Evolutionary conservation across 257 asterid genomes (phyloP), one percentile per base, ranked within the genome.

Genomic region (Craterostigma plantagineum): DNA sequence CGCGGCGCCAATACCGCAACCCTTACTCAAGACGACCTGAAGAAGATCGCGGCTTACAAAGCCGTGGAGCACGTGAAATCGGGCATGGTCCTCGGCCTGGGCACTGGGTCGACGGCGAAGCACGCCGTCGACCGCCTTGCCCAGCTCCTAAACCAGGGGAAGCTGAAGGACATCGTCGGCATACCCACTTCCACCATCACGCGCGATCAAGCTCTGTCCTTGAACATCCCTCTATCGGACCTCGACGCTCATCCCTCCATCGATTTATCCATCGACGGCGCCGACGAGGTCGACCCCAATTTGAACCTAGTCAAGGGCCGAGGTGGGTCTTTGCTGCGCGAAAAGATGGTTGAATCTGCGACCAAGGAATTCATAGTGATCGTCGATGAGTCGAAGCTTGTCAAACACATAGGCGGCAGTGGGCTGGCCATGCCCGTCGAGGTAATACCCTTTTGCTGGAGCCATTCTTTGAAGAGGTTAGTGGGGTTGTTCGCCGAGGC

Each of bases 271-370:
- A 77, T 77, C 34, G 91, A 77, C 49, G 83, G 91, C 3, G 91
- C 91, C 7, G 84, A 77, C 33, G 83, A 77, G 58, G 77, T 77
- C 39, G 91, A 77, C 57, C 69, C 71, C 7, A 48, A 51, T 0
- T 35, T 77, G 63, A 77, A 77, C 64, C 58, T 77, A 62, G 92
- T 77, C 3, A 77, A 77, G 30, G 92, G 92, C 8, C 63, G 92
- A 7, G 91, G 84, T 0, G 84, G 84, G 0, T 70, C 79, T 0
- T 40, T 74, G 18, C 27, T 75, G 62, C 54, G 85, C 48, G 85
- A 75, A 52, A 75, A 70, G 44, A 75, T 75, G 84, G 57, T 75
- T n/a, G 84, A 75, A 48, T 61, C 74, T 1, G 84, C 58, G 0
- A 67, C 63, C 46, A 53, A 44, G 57, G 70, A 70, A 51, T 70